Base-by-base conservation (phyloP, 2,329 filamentous ascomycete genomes). In the Hortaea werneckii region DNA sequence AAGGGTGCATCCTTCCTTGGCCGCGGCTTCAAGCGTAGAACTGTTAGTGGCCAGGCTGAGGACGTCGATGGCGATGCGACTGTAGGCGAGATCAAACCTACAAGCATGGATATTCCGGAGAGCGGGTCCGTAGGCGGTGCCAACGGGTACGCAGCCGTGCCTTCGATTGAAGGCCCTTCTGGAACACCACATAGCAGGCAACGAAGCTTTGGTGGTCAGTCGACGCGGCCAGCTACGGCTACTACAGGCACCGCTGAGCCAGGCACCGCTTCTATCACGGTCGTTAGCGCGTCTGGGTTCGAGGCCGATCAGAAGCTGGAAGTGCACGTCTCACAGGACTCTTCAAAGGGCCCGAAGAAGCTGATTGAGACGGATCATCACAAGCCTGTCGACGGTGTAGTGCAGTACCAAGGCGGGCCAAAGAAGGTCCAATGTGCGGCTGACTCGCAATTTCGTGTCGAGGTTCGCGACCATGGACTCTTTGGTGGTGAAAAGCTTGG, bases 361-460 rank as follows among this genome's bases (percentile, higher is more conserved):
- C 72, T 98, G 40, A 82, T 89, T 69, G 95, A 96, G 73, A 95
- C 89, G 20, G 94, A 95, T 64, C 84, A 92, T 53, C 78, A 85
- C 69, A 95, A 95, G 65, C 76, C 82, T 0, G 69, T 77, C 3
- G 71, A 70, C 1, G 86, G 84, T 1, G 68, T 74, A 3, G 77
- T 86, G 50, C 74, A 71, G 12, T 94, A 80, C 64, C 82, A 87
- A 52, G 63, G 69, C 6, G 69, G 75, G 42, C 66, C 52, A 29
- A 61, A 62, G 48, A 88, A 82, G 59, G 75, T 85, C 20, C 72
- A 75, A 8, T 94, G 88, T 67, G 77, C 82, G 1, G 82, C 90
- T 2, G 90, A 95, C 56, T 75, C 85, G 20, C 82, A 86, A 60
- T 96, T 95, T 76, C 85, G 87, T 63, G 63, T 98, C 50, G 78